Base-by-base conservation (phyloP, 2,329 filamentous ascomycete species). In the Gyromitra esculenta region DNA sequence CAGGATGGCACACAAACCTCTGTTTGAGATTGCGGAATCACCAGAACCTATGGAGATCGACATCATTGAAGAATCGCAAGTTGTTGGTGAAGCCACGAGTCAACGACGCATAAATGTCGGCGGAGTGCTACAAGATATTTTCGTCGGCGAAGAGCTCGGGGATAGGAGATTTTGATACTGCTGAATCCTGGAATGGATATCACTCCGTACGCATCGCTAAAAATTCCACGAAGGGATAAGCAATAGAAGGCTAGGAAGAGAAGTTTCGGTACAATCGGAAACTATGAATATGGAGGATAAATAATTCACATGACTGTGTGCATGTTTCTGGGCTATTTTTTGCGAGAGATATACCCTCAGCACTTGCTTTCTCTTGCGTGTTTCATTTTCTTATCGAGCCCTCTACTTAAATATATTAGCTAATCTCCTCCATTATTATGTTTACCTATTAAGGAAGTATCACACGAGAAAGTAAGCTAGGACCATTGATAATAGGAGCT, bases 131-230 rank as follows among this genome's bases (percentile, higher is more conserved):
- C 66, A 75, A 48, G 72, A 75, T 60, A 75, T 75, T 8, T 75
- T 75, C 41, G 72, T 75, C 25, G 72, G 72, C 39, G 72, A 75
- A 59, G 72, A 75, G 37, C 60, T 75, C 6, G 59, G 72, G 15
- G 39, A 65, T 18, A 75, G 59, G 41, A 57, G 37, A 6, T 59
- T 65, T 18, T 75, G 25, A 75, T 50, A 45, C 5, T 15, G 7
- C 6, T 31, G 1, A 5, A 31, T 37, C 15, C 43, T 50, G 56
- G 45, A 56, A 48, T 5, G 59, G n/a, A 1, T 18, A 39, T 59
- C 7, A 11, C 31, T 60, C 5, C 18, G 25, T 39, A 11, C 1
- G 11, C 18, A 69, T 13, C 5, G 5, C 8, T 18, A 11, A 25
- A 7, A 45, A 6, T 31, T 8, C n/a, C n/a, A 13, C 2, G 21